Percentiles rank a stretch among this genome's conserved stretches.
Evolutionary conservation across 192 early-diverging fungal genomes (phyloP).

Genomic region (Umbelopsis isabellina): DNA sequence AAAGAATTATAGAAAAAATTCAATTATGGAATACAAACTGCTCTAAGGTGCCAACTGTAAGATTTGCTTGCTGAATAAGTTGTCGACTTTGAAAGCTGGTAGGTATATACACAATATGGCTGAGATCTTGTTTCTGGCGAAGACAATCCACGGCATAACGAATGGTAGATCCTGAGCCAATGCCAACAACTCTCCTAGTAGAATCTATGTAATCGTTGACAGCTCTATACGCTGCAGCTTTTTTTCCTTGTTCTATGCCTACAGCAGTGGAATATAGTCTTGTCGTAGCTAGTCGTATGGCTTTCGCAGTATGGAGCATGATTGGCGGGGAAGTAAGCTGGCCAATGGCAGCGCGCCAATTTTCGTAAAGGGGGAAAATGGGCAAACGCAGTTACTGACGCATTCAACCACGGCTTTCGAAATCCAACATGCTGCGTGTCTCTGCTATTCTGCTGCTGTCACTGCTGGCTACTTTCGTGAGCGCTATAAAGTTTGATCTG

Average conservation of each 20-base stretch:
- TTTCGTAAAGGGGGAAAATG: conserved; percentile 1
- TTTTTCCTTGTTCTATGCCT: conserved; percentile 12
- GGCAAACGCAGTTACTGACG: not conserved
- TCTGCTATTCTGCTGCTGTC: conserved; percentile 21
- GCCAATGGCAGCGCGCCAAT: conserved; percentile 17
- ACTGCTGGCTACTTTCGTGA: conserved; percentile 3
- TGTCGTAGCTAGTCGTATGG: not conserved
- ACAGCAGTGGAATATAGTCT: not conserved
- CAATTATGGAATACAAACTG: conserved; percentile 51
- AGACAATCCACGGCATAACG: conserved; percentile 82
- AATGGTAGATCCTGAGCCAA: conserved; percentile 83
- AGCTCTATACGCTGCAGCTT: conserved; percentile 4
- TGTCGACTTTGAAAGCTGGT: conserved; percentile 90
- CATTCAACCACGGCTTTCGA: not conserved
- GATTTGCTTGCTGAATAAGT: conserved; percentile 73
- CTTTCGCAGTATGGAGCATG: not conserved
- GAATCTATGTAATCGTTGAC: not conserved
- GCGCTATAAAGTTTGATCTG: conserved; percentile 85
- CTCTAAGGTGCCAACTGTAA: conserved; percentile 73
- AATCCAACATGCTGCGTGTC: conserved; percentile 19
- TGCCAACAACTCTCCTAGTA: conserved; percentile 62
- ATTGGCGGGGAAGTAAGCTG: conserved; percentile 7
- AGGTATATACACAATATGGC: conserved; percentile 80
- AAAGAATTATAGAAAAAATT: conserved; percentile 11
- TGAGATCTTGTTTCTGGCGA: conserved; percentile 50